phyloP scores from a whole-genome alignment of 345 rosid genomes.

The Garcia nutans region DNA sequence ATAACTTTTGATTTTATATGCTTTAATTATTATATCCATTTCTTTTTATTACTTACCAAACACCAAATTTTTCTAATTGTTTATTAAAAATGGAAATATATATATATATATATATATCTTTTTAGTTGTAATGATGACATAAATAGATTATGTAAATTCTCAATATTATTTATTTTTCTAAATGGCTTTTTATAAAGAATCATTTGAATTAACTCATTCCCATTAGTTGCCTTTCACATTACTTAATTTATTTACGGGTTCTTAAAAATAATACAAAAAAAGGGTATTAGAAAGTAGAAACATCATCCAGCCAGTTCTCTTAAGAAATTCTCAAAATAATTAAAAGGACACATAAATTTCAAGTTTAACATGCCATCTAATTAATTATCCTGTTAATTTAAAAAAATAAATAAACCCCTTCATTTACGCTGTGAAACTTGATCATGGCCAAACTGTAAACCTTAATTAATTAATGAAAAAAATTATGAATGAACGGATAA shows the following conservation, averaged over 20 bases:
- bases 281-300: no score
- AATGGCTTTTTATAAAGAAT: neutral
- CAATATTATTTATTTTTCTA: neutral
- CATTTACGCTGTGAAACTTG: no score
- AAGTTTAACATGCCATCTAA: neutral
- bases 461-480: no score
- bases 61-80: neutral
- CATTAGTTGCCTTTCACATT: constrained; percentile 5
- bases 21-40: neutral
- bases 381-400: no score
- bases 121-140: neutral
- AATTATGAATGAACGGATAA: no score
- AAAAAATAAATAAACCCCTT: no score
- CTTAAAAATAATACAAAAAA: neutral
- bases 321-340: neutral
- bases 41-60: neutral
- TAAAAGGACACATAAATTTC: neutral
- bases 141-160: neutral
- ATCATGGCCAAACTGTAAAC: no score
- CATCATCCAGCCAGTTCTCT: no score
- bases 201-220: neutral
- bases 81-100: neutral
- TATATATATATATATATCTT: neutral
- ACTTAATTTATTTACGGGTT: no score
- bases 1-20: no score